Evolutionary conservation across 148 eudicot genomes (phyloP), one percentile per base, ranked within the genome.

Genomic region (Dysphania ambrosioides): DNA sequence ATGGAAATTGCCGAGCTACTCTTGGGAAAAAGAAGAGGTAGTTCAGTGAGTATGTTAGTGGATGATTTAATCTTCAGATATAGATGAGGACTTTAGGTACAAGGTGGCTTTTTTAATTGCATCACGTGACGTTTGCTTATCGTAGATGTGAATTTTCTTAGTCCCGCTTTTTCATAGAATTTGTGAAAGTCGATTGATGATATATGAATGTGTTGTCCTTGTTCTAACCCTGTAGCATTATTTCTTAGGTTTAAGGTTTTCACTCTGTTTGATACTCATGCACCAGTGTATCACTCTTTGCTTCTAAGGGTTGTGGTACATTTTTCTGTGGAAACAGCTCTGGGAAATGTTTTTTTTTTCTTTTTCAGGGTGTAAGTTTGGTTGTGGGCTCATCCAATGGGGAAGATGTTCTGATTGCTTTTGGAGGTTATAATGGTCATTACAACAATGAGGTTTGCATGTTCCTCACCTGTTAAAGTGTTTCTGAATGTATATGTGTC

Each of bases 391-490:
- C 99, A 42, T 85, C 76, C 75, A 83, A 76, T 32, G 97, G 97
- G 73, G 95, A 96, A 79, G 97, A 90, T 70, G 68, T 88, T 59
- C 84, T 96, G 36, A 81, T 96, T 68, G 82, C 97, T 62, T 96
- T 96, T 80, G 99, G 99, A 79, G 99, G 99, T 59, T 96, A 96
- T 77, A 96, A 92, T 75, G 99, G 99, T 47, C 93, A 88, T 60
- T 96, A 92, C 90, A 96, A 83, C 86, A 96, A 92, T 77, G 97
- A 96, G 95, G 99, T 96, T 62, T 66, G 64, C 27, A 60, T 42
- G 24, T 16, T 36, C 19, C 26, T 47, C 66, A 18, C 32, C 34
- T 15, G 18, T 36, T 62, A 3, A 7, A 15, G 4, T 77, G n/a
- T 12, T 26, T 12, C n/a, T 1, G 4, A 59, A 66, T 70, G 30